phyloP scores from a whole-genome alignment of 768 basidiomycete genomes.

The Imleria badia region DNA sequence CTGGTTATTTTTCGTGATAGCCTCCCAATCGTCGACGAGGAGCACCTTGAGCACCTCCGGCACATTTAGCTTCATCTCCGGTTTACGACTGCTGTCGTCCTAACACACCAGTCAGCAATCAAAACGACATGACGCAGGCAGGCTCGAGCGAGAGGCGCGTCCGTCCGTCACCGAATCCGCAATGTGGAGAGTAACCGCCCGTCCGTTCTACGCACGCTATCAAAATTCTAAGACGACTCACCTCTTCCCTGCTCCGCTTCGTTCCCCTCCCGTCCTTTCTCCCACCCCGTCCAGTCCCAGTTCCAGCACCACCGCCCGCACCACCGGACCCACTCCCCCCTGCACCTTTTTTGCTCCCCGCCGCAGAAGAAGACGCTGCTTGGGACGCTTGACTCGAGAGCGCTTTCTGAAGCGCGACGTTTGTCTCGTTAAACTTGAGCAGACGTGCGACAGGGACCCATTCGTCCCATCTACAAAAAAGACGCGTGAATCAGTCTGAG shows the following conservation, averaged over 20 bases:
- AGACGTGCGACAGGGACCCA: constrained; percentile 85
- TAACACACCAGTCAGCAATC: constrained; percentile 29
- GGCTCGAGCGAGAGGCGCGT: background rate
- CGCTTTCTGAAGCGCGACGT: constrained; percentile 73
- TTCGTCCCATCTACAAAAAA: constrained; percentile 9
- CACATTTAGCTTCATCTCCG: constrained; percentile 87
- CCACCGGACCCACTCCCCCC: constrained; percentile 27
- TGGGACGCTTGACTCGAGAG: constrained; percentile 50
- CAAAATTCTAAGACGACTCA: constrained; percentile 30
- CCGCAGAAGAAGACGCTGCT: constrained; percentile 37
- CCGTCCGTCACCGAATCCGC: background rate
- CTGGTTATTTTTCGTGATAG: constrained; percentile 92
- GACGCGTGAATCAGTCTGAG: background rate
- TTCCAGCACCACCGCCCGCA: constrained; percentile 21
- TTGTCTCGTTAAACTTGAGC: constrained; percentile 81
- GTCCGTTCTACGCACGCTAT: background rate
- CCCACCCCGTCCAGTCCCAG: constrained; percentile 31
- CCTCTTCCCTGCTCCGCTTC: constrained; percentile 75
- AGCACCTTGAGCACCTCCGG: constrained; percentile 88
- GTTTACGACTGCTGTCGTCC: constrained; percentile 76
- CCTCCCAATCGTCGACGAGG: constrained; percentile 97
- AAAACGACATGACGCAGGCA: background rate
- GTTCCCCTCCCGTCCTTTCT: constrained; percentile 68
- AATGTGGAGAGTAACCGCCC: background rate
- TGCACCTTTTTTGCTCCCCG: constrained; percentile 27